These are phyloP conservation scores for Salix purpurea DNA, from an alignment of 345 rosid species.

Conservation along the genomic window DNA sequence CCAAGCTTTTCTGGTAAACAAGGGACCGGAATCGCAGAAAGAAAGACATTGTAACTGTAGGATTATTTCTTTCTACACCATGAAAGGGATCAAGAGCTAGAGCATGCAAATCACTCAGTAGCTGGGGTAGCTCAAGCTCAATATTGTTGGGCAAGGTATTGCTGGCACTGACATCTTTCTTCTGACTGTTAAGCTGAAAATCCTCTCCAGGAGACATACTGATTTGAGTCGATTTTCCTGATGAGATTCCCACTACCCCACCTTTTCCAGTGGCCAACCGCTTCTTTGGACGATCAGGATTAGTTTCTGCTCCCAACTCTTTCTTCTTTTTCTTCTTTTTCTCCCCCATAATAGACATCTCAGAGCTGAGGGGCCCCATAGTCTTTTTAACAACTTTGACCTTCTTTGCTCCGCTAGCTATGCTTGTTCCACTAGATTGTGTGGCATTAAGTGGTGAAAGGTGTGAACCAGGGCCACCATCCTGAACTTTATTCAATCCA, in stretches of 20 bases:
- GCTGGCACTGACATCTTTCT: slow-evolving; percentile 37
- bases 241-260: slow-evolving; percentile 20
- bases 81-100: slow-evolving; percentile 72
- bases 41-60: slow-evolving; percentile 44
- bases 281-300: slow-evolving; percentile 47
- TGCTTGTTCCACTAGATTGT: slow-evolving; percentile 27
- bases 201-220: slow-evolving; percentile 35
- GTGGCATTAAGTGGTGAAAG: slow-evolving; percentile 34
- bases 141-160: slow-evolving; percentile 15
- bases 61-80: slow-evolving; percentile 47
- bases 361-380: slow-evolving; percentile 36
- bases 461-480: slow-evolving; percentile 23
- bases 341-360: slow-evolving; percentile 30
- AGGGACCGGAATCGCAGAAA: slow-evolving; percentile 71
- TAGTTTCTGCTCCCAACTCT: slow-evolving; percentile 32
- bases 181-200: slow-evolving; percentile 21
- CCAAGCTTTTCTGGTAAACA: slow-evolving; percentile 77
- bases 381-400: slow-evolving; percentile 49
- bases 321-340: slow-evolving; percentile 73
- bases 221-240: slow-evolving; percentile 34
- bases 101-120: slow-evolving; percentile 63
- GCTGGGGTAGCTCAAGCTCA: slow-evolving; percentile 46
- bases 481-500: slow-evolving; percentile 32
- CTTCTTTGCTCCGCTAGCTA: slow-evolving; percentile 45
- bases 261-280: slow-evolving; percentile 39